Base-by-base conservation (phyloP, 768 basidiomycete genomes). In the Calocybe gangraenosa region DNA sequence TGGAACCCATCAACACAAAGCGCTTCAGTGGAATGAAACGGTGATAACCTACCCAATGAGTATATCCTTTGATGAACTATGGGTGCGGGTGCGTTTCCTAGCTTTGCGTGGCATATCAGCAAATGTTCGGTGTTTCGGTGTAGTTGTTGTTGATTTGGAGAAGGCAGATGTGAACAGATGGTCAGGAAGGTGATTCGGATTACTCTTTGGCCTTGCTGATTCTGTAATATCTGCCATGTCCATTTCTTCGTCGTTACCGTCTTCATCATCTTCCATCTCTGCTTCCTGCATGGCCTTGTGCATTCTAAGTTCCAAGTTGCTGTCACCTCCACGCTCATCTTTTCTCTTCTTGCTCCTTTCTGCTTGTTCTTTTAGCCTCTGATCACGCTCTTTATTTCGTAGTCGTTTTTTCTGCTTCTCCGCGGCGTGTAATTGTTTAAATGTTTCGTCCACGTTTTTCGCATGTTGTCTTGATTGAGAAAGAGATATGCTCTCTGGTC, bases 151-250 rank as follows among this genome's bases (percentile, higher is more conserved):
- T 4, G 49, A 38, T 32, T 74, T 65, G 3, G 69, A 56, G 51
- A 82, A 78, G 0, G 81, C 82, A 47, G 79, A 68, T 0, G 65
- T 53, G 59, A 86, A 87, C 15, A 85, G 65, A 49, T 82, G 76
- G 54, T 85, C 84, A 1, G 82, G 80, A 21, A 86, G 79, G 59
- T 84, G 77, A 37, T 76, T 65, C 3, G 67, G 58, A 42, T 70
- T 67, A 21, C 39, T 43, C 44, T 59, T 49, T 36, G 51, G 19
- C 50, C 58, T 42, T 32, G 44, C n/a, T 47, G 37, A 17, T 17
- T 32, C 61, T 10, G 63, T 60, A 7, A 47, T 54, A 14, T 49
- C 54, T 49, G n/a, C n/a, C n/a, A 57, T 54, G 15, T 47, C 42
- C 18, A 62, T 60, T 13, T 42, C 51, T 15, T 56, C 53, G 30